Conservation (phyloP, 108 stramenopile genomes). For the Asterionellopsis glacialis region DNA sequence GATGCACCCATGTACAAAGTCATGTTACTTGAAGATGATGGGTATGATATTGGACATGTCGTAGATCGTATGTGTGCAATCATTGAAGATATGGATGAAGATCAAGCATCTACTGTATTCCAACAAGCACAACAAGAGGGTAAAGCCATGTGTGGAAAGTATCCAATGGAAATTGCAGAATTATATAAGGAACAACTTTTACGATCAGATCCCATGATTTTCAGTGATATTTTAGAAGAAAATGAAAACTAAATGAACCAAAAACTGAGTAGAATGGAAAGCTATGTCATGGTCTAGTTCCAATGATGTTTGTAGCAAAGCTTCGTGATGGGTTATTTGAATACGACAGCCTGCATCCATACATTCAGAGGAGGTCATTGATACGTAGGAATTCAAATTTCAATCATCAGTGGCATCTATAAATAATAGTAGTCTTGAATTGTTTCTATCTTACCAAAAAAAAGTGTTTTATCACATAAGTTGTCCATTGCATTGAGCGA, state of each 20-base stretch:
- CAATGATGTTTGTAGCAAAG: too few species aligned
- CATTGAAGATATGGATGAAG: conserved; percentile 75
- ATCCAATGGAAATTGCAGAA: conserved; percentile 76
- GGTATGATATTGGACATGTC: conserved; percentile 82
- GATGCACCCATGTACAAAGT: conserved; percentile 90
- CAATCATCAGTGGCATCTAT: too few species aligned
- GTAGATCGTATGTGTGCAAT: conserved; percentile 68
- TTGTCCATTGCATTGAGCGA: too few species aligned
- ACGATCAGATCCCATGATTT: conserved; percentile 87
- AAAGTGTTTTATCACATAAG: too few species aligned
- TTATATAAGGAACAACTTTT: conserved; percentile 81
- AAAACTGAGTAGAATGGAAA: too few species aligned
- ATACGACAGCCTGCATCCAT: too few species aligned
- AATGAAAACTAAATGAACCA: conserved; percentile 16
- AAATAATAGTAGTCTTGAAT: too few species aligned
- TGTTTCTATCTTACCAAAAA: too few species aligned
- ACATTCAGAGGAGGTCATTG: too few species aligned
- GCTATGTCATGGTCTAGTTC: too few species aligned
- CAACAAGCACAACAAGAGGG: conserved; percentile 58
- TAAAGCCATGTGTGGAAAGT: conserved; percentile 81
- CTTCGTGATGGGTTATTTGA: too few species aligned
- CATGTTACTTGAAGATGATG: conserved; percentile 83
- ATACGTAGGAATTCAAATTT: too few species aligned
- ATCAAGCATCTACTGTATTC: conserved; percentile 56
- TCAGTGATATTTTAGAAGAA: conserved; percentile 73